Evolutionary conservation across 2,329 filamentous ascomycete genomes (phyloP), one percentile per base, ranked within the genome.

Genomic region (Gaeumannomyces sp.): DNA sequence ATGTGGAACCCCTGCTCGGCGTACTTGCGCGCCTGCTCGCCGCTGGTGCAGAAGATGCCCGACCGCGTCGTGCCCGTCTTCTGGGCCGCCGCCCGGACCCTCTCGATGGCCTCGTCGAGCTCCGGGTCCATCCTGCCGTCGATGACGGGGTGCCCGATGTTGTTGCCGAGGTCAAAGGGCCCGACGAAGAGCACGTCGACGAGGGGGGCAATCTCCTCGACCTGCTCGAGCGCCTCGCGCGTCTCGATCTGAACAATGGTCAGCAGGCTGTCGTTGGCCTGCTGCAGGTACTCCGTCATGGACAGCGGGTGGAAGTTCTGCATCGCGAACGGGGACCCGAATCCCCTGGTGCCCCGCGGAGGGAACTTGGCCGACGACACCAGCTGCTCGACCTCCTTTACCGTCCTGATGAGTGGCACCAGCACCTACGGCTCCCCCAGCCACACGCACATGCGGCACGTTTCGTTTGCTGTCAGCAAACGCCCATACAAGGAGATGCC

Each of bases 211-310:
- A 90, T 89, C 61, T 83, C 83, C 45, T 89, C 85, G 1, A 89
- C 81, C 16, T 76, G 75, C 1, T 85, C 81, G 19, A 89, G 76
- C 0, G 86, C 86, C 72, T 88, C 86, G 66, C 78, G 77, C 0
- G 87, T 89, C 76, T 90, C 87, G 63, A 90, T 89, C 73, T 89
- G 87, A 14, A 89, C 85, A 76, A 89, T 87, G 22, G 84, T 88
- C 65, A 89, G 72, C 28, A 89, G 78, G 35, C 80, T 79, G 11
- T 80, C 78, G 70, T 86, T 86, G 60, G 83, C 83, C 28, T 83
- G 79, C 69, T 84, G 79, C 62, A 86, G 78, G 67, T 86, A 87
- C 66, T 84, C 81, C 16, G 81, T 80, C 66, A 82, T 79, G 14
- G 76, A 79, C 10, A 76, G 71, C 1, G 80, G 77, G 53, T 73